Percentiles rank a stretch among this genome's conserved stretches.
These are phyloP conservation scores for Eutrema salsugineum DNA, from an alignment of 441 rosid species.

Conservation along the genomic window DNA sequence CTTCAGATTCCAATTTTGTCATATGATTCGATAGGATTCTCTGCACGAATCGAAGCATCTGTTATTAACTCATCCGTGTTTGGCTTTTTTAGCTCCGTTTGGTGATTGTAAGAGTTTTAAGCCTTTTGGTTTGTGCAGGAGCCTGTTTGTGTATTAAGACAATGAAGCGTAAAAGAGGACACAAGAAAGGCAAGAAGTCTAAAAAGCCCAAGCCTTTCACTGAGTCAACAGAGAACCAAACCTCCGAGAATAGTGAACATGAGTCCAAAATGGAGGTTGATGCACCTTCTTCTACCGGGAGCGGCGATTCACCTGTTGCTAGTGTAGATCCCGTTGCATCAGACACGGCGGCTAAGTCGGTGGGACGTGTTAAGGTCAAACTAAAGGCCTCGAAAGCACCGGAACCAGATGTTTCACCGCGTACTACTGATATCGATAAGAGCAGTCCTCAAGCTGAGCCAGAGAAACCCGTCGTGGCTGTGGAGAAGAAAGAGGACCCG, in stretches of 20 bases:
- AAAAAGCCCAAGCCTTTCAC: constrained; percentile 25
- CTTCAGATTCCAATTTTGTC: too few relatives aligned
- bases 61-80: background rate
- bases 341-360: constrained; percentile 39
- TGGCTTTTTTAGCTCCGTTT: background rate
- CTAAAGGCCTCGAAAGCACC: constrained; percentile 61
- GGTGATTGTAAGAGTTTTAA: background rate
- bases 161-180: constrained; percentile 91
- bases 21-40: background rate
- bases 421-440: constrained; percentile 56
- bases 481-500: constrained; percentile 59
- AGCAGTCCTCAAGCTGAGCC: constrained; percentile 50
- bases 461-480: constrained; percentile 41
- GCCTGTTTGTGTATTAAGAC: background rate
- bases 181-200: constrained; percentile 67
- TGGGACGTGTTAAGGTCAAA: constrained; percentile 81
- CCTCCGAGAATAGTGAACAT: constrained; percentile 45
- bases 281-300: constrained; percentile 70
- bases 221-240: constrained; percentile 21
- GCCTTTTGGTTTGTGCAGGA: constrained; percentile 5
- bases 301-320: constrained; percentile 55
- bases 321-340: constrained; percentile 57
- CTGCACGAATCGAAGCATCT: background rate
- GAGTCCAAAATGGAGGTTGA: constrained; percentile 66
- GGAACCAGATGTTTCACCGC: constrained; percentile 46